Percentiles rank a stretch among this genome's conserved stretches.
These are phyloP conservation scores for Fusarium equiseti DNA, from an alignment of 2,329 filamentous ascomycete genomes.

Conservation along the genomic window DNA sequence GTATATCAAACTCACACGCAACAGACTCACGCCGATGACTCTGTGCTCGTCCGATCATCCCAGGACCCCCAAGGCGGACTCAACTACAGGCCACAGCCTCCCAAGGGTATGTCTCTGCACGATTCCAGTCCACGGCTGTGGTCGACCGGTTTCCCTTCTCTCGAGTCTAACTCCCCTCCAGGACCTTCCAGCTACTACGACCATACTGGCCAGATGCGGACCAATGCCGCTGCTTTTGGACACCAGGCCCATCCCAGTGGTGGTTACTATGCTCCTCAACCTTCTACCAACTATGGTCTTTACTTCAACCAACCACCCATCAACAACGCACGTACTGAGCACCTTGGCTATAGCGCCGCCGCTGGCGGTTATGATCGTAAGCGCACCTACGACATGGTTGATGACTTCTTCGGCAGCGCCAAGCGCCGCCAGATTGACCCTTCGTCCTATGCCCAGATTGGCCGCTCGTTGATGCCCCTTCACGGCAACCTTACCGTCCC, in stretches of 20 bases:
- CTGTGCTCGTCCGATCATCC: constrained; percentile 71
- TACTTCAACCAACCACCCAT: constrained; percentile 79
- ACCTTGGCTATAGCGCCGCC: constrained; percentile 70
- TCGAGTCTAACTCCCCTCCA: constrained; percentile 60
- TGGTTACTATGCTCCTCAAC: constrained; percentile 70
- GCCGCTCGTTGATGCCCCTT: constrained; percentile 85
- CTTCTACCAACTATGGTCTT: constrained; percentile 73
- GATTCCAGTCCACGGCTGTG: constrained; percentile 25
- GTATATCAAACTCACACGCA: constrained; percentile 38
- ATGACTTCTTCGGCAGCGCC: constrained; percentile 93
- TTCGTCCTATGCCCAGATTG: constrained; percentile 89
- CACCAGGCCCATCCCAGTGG: constrained; percentile 65
- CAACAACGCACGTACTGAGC: constrained; percentile 67
- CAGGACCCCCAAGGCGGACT: constrained; percentile 66
- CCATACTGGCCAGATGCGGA: constrained; percentile 73
- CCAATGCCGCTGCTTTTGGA: constrained; percentile 65
- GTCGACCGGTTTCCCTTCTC: constrained; percentile 45
- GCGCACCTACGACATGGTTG: constrained; percentile 87
- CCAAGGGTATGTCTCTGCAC: constrained; percentile 62
- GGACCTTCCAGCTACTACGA: constrained; percentile 72
- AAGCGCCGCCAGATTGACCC: constrained; percentile 94
- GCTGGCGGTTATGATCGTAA: constrained; percentile 77
- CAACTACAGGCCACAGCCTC: constrained; percentile 65
- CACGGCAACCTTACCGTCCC: constrained; percentile 77
- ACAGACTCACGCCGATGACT: constrained; percentile 93